Evolutionary conservation across 148 eudicot species (phyloP).

Genomic region (Camellia sinensis): DNA sequence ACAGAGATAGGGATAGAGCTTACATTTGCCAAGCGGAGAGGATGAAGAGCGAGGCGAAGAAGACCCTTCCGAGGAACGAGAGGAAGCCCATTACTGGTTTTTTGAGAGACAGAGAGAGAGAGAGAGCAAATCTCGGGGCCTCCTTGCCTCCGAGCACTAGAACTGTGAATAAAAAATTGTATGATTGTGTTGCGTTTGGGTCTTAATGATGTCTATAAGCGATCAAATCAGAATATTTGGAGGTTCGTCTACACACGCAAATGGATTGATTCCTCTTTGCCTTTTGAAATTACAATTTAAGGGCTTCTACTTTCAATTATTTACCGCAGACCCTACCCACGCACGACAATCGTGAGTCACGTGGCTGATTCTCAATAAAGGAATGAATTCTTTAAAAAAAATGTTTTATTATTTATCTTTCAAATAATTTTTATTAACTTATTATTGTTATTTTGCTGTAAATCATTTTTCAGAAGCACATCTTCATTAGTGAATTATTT

Average conservation of each 20-base stretch:
- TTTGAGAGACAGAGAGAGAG: slow-evolving; percentile 5
- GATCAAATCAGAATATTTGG: neutral
- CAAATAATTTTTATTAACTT: no score
- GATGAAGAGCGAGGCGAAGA: slow-evolving; percentile 62
- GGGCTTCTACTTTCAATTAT: neutral
- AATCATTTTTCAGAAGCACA: no score
- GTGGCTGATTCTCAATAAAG: neutral
- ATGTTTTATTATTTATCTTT: no score
- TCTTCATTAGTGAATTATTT: no score
- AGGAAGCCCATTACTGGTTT: slow-evolving; percentile 43
- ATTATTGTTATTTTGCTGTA: neutral
- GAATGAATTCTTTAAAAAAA: no score
- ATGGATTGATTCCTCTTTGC: neutral
- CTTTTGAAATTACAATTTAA: neutral
- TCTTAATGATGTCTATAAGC: neutral
- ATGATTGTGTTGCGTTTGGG: neutral
- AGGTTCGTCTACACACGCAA: neutral
- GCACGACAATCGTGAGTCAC: neutral
- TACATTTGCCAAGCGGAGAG: slow-evolving; percentile 65
- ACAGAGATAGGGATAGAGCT: neutral
- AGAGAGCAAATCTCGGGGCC: neutral
- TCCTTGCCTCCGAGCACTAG: neutral
- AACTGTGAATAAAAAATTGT: neutral
- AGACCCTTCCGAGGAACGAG: slow-evolving; percentile 52
- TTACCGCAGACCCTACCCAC: neutral